phyloP scores from a whole-genome alignment of 208 protist species.

The Tetramitus jugosus region DNA sequence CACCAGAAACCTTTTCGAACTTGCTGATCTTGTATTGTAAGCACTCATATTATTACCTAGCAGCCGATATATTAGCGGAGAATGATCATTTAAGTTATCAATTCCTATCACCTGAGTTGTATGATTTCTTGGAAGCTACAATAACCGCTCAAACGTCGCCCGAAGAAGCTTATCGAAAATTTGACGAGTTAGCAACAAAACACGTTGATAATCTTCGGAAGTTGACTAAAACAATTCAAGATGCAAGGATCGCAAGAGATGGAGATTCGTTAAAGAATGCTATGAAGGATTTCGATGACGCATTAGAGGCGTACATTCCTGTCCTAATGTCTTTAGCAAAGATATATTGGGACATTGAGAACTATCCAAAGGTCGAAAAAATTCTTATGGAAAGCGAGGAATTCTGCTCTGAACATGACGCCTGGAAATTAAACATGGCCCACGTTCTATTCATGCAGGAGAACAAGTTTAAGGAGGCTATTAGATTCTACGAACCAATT shows the following conservation, averaged over 20 bases:
- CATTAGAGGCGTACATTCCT: conserved; percentile 86
- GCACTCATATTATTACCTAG: conserved; percentile 88
- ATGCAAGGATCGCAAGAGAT: conserved; percentile 73
- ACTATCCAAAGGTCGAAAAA: conserved; percentile 86
- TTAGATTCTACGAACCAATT: conserved; percentile 90
- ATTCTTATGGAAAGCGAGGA: conserved; percentile 86
- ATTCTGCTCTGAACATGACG: conserved; percentile 88
- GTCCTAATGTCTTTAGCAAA: conserved; percentile 89
- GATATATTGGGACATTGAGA: conserved; percentile 95
- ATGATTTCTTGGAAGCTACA: conserved; percentile 87
- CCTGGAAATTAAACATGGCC: conserved; percentile 94
- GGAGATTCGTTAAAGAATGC: conserved; percentile 62
- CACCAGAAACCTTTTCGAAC: conserved; percentile 92
- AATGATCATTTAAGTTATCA: conserved; percentile 84
- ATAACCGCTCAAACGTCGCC: conserved; percentile 85
- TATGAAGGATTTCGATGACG: conserved; percentile 78
- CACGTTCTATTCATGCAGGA: conserved; percentile 95
- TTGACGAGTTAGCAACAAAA: conserved; percentile 83
- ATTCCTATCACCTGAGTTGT: conserved; percentile 79
- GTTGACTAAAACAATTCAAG: conserved; percentile 85
- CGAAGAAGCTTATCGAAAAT: conserved; percentile 88
- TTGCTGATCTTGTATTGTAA: conserved; percentile 91
- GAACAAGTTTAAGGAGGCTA: conserved; percentile 86
- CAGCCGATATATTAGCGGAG: conserved; percentile 86
- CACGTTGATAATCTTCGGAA: conserved; percentile 85